Evolutionary conservation across 2,329 filamentous ascomycete genomes (phyloP), one percentile per base, ranked within the genome.

Genomic region (Corynespora cassiicola): DNA sequence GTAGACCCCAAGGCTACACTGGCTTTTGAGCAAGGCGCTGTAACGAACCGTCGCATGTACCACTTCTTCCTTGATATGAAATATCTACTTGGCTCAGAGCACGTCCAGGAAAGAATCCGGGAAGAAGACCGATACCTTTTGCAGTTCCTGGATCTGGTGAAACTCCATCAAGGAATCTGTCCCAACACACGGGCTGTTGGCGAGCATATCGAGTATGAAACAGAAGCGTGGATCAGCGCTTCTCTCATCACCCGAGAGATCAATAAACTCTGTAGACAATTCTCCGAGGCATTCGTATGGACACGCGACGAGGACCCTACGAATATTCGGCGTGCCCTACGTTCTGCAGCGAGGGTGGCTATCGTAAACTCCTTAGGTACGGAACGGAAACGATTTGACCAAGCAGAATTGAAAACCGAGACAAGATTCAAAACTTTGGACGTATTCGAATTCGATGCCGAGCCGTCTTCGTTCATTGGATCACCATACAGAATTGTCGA

Each of bases 201-300:
- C 11, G 94, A 97, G 61, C 94, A 99, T 65, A 88, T 99, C 20
- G 95, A 99, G 67, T 99, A 97, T 62, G 94, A 99, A 69, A 95
- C 91, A 2, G 95, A 99, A 70, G 88, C 90, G 14, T 99, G 94
- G 94, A 97, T 99, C 36, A 95, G 89, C 41, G 92, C 94, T 3
- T 96, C 91, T 6, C 78, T 97, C 33, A 88, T 99, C 41, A 96
- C 94, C 32, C 82, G 92, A 33, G 92, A 99, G 66, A 92, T 99
- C 66, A 97, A 97, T 63, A 84, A 89, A 36, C 80, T 97, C 23
- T 96, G 92, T 60, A 81, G 91, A 47, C 87, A 94, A 57, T 86
- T 97, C 41, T 85, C 90, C 0, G 88, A 95, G 55, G 85, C 94
- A 0, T 99, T 96, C 75, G 81, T 83, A 32, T 81, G 85, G 60